Base-by-base conservation (phyloP, 805 yeast species). In the Kluyveromyces wickerhamii region DNA sequence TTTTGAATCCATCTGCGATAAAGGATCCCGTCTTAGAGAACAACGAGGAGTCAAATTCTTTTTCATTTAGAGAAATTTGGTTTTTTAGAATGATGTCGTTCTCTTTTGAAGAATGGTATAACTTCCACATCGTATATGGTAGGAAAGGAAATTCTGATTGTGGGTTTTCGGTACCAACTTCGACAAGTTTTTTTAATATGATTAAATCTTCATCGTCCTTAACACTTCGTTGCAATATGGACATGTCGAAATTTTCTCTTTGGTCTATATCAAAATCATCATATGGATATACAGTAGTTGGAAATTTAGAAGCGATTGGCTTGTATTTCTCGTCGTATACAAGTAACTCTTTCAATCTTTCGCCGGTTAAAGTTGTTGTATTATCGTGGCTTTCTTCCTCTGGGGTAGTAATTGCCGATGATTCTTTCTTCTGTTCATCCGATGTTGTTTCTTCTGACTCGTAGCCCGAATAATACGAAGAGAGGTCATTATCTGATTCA, bases 171-270 rank as follows among this genome's bases (percentile, higher is more conserved):
- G 33, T 13, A 12, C 34, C 9, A 20, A 16, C 52, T 4, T 49
- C 40, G 8, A 78, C 54, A 0, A 74, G 62, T 36, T 67, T 64
- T 35, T 65, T 63, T 14, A 83, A 66, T 12, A 80, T 50, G 23
- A 50, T 53, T 31, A 77, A 59, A 54, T 87, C 96, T 52, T 88
- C 95, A 1, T 72, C 75, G 49, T 87, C 95, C 45, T 73, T 74
- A 5, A 87, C 58, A 2, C 74, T 37, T 2, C 55, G 50, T 42
- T 79, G 81, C 3, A 84, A 43, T 13, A 64, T 63, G 4, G 60
- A 62, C 15, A 86, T 47, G 29, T 43, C 39, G 5, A 51, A 11
- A n/a, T 19, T 16, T 5, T 23, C n/a, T 2, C 21, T 20, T 1
- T 27, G 14, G 3, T 21, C 11, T 8, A 12, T 23, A 11, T 39